Conservation (phyloP, 805 yeast genomes). For the Myxozyma mucilagina region DNA sequence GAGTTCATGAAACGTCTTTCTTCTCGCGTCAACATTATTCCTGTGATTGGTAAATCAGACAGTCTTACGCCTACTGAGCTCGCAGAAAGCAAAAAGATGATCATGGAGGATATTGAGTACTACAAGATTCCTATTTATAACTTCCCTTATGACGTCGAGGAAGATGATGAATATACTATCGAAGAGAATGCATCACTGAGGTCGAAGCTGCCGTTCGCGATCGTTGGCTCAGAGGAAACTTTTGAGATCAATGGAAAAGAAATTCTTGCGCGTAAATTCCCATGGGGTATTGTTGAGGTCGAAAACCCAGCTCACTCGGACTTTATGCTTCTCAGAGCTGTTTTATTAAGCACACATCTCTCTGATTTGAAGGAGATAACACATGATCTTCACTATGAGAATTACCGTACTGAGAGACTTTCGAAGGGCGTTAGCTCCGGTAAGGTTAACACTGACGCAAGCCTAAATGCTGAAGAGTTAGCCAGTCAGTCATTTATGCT, state of each 20-base stretch:
- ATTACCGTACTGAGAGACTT: slow-evolving; percentile 75
- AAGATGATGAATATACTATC: slow-evolving; percentile 46
- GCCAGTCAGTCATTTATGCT: slow-evolving; percentile 43
- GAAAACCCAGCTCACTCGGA: slow-evolving; percentile 46
- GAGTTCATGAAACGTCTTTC: slow-evolving; percentile 68
- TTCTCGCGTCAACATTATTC: slow-evolving; percentile 75
- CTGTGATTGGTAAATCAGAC: slow-evolving; percentile 81
- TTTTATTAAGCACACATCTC: slow-evolving; percentile 77
- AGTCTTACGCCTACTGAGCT: slow-evolving; percentile 69
- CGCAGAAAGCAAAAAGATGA: slow-evolving; percentile 51
- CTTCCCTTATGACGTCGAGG: slow-evolving; percentile 67
- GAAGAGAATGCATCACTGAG: slow-evolving; percentile 45
- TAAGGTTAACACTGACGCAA: slow-evolving; percentile 27
- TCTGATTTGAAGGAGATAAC: slow-evolving; percentile 80
- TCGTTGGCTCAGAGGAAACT: slow-evolving; percentile 52
- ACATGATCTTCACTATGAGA: slow-evolving; percentile 72
- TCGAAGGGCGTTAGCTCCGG: slow-evolving; percentile 40
- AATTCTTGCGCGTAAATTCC: slow-evolving; percentile 56
- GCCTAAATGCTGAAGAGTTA: slow-evolving; percentile 43
- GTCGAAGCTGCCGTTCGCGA: slow-evolving; percentile 60
- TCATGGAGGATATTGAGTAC: slow-evolving; percentile 57
- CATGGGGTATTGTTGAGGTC: slow-evolving; percentile 64
- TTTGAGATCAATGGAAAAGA: slow-evolving; percentile 44
- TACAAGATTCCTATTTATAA: slow-evolving; percentile 67
- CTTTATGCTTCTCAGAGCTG: slow-evolving; percentile 55